Percentiles rank a stretch among this genome's conserved stretches.
Conservation (phyloP, 345 rosid genomes). For the Microthlaspi erraticum region DNA sequence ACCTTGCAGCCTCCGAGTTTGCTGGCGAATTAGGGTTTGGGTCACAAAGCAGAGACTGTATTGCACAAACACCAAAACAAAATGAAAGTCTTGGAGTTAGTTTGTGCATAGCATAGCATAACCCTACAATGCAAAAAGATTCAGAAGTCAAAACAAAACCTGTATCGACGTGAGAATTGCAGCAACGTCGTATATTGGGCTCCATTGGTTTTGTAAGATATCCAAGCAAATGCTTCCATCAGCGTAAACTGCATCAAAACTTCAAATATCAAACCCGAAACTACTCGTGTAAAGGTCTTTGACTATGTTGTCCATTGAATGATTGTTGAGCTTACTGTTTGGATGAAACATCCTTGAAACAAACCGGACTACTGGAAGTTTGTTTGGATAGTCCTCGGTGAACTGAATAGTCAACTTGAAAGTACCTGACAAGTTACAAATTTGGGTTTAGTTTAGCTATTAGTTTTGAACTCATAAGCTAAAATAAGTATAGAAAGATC, state of each 20-base stretch:
- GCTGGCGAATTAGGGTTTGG: conserved; percentile 79
- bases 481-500: conserved; percentile 25
- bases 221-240: conserved; percentile 87
- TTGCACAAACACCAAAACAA: background rate
- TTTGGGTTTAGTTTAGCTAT: background rate
- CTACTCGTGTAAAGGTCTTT: background rate
- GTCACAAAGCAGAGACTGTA: conserved; percentile 72
- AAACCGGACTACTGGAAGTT: conserved; percentile 73
- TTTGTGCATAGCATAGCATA: background rate
- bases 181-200: conserved; percentile 78
- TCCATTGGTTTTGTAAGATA: conserved; percentile 81
- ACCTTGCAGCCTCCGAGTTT: conserved; percentile 72
- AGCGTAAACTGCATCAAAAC: conserved; percentile 60
- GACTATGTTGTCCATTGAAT: background rate
- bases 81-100: conserved; percentile 13
- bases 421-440: conserved; percentile 52
- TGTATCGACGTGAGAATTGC: conserved; percentile 81
- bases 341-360: conserved; percentile 85
- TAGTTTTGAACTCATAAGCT: conserved; percentile 4
- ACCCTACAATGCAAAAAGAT: conserved; percentile 6
- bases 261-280: background rate
- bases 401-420: conserved; percentile 75
- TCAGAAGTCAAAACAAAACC: conserved; percentile 44
- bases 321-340: conserved; percentile 56
- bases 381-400: conserved; percentile 75